Percentiles rank a stretch among this genome's conserved stretches.
These are phyloP conservation scores for Rubia balearica DNA, from an alignment of 305 asterid genomes.

Conservation along the genomic window DNA sequence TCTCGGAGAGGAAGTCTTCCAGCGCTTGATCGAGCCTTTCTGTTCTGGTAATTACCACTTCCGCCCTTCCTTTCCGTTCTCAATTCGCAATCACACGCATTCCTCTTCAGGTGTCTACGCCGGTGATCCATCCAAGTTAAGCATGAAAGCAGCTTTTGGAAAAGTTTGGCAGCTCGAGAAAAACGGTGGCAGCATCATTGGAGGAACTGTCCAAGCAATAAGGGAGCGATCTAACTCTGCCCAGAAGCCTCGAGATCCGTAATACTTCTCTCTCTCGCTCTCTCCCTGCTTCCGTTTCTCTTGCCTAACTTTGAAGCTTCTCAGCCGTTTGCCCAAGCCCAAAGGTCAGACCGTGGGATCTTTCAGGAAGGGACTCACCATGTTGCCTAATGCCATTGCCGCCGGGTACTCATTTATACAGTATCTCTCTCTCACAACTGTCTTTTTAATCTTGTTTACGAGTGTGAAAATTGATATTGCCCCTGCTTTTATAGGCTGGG, in stretches of 20 bases:
- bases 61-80: no score
- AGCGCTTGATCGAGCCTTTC: conserved; percentile 94
- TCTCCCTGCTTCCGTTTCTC: background rate
- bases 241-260: conserved; percentile 79
- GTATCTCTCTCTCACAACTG: background rate
- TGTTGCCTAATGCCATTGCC: conserved; percentile 78
- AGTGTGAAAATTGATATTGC: background rate
- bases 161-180: conserved; percentile 97
- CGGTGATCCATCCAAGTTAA: conserved; percentile 88
- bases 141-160: conserved; percentile 98
- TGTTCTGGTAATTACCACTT: conserved; percentile 59
- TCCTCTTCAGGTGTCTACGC: conserved; percentile 77
- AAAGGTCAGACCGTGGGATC: conserved; percentile 98
- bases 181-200: conserved; percentile 87
- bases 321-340: conserved; percentile 87
- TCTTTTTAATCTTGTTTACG: conserved; percentile 13
- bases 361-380: conserved; percentile 70
- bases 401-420: conserved; percentile 56
- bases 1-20: conserved; percentile 87
- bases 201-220: conserved; percentile 82
- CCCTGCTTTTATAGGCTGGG: conserved; percentile 49
- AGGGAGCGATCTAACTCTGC: conserved; percentile 48
- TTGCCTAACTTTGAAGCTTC: conserved; percentile 13
- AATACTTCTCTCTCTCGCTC: conserved; percentile 21
- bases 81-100: background rate